A percentile compares a stretch with the other conserved stretches of the same genome.
These are phyloP conservation scores for Taphrina sp. DNA, from an alignment of 1,139 yeast species.

Conservation along the genomic window DNA sequence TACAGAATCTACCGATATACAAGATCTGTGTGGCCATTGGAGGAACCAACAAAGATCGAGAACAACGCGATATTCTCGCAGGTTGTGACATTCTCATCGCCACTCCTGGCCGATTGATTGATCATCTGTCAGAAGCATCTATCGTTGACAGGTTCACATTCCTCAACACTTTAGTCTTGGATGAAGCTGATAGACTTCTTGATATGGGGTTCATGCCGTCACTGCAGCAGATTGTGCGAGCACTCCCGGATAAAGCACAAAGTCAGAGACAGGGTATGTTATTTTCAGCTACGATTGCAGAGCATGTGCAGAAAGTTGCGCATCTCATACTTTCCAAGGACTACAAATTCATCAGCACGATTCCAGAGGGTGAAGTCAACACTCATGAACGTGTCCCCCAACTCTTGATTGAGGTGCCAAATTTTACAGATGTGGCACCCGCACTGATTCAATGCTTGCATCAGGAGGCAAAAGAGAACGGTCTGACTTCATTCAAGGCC, in stretches of 20 bases:
- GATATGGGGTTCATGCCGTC: constrained; percentile 98
- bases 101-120: constrained; percentile 94
- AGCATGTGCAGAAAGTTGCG: constrained; percentile 96
- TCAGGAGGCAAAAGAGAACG: constrained; percentile 47
- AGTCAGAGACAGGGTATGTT: constrained; percentile 95
- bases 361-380: constrained; percentile 62
- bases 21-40: constrained; percentile 97
- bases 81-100: constrained; percentile 88
- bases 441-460: constrained; percentile 89
- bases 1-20: constrained; percentile 69
- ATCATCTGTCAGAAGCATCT: constrained; percentile 90
- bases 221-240: constrained; percentile 92
- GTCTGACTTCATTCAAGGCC: constrained; percentile 72
- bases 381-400: constrained; percentile 97
- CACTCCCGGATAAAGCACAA: constrained; percentile 70
- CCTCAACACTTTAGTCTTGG: constrained; percentile 87
- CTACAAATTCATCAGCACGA: constrained; percentile 91
- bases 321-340: constrained; percentile 92
- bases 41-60: constrained; percentile 95
- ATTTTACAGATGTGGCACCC: constrained; percentile 86
- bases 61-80: constrained; percentile 79
- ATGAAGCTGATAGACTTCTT: constrained; percentile 85
- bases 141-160: constrained; percentile 91
- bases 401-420: constrained; percentile 96
- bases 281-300: constrained; percentile 98